Percentiles rank a stretch among this genome's conserved stretches.
These are phyloP conservation scores for Gossypium herbaceum DNA, from an alignment of 345 rosid genomes.

Conservation along the genomic window DNA sequence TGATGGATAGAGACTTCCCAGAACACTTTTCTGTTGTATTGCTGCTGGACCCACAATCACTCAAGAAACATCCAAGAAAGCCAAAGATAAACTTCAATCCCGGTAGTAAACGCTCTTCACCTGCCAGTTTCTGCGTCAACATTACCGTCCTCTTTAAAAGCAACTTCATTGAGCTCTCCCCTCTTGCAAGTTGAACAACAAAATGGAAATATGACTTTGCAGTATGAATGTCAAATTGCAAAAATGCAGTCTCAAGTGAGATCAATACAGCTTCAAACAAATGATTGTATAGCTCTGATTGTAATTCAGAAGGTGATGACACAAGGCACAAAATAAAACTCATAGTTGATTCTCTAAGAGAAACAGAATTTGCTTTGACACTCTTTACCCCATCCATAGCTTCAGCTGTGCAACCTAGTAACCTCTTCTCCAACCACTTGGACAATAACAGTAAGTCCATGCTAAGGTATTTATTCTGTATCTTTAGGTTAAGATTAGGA, in stretches of 20 bases:
- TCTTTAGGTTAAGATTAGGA: conserved; percentile 53
- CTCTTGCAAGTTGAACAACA: conserved; percentile 74
- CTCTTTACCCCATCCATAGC: conserved; percentile 39
- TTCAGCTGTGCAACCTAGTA: conserved; percentile 64
- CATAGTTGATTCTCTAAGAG: conserved; percentile 79
- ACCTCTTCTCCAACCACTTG: conserved; percentile 83
- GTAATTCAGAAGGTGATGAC: conserved; percentile 43
- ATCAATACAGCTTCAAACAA: conserved; percentile 77
- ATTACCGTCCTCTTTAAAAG: conserved; percentile 60
- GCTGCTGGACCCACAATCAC: conserved; percentile 52
- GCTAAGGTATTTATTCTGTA: conserved; percentile 52
- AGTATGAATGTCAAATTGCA: conserved; percentile 65
- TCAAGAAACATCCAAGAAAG: conserved; percentile 70
- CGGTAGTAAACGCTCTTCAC: conserved; percentile 63
- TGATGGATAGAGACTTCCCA: conserved; percentile 49
- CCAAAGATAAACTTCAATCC: conserved; percentile 77
- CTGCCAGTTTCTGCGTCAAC: conserved; percentile 73
- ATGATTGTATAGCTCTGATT: conserved; percentile 55
- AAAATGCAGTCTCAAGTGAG: conserved; percentile 77
- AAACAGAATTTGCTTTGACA: conserved; percentile 57
- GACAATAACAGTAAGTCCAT: conserved; percentile 68
- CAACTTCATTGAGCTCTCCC: conserved; percentile 54
- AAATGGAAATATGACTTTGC: conserved; percentile 76
- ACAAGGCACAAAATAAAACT: conserved; percentile 63
- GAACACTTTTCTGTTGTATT: conserved; percentile 38